phyloP scores from a whole-genome alignment of 2,329 filamentous ascomycete species.

The Huntiella bhutanensis region DNA sequence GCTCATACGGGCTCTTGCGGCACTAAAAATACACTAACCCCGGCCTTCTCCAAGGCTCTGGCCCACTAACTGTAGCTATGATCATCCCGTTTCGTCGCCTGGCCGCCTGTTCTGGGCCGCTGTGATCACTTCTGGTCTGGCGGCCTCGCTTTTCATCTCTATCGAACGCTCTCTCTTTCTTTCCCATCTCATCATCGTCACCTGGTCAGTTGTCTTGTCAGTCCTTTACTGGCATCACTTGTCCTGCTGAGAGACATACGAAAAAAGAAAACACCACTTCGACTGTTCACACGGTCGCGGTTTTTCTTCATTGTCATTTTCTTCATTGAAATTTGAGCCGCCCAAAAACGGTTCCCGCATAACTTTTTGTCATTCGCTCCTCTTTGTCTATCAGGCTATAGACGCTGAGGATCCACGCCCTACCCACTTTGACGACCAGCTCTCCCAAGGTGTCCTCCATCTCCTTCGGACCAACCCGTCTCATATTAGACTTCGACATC shows the following conservation, averaged over 20 bases:
- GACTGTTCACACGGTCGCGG: constrained; percentile 8
- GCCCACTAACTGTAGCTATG: no score
- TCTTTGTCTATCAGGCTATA: constrained; percentile 12
- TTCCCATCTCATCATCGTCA: constrained; percentile 7
- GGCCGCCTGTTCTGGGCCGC: neutral
- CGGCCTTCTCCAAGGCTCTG: no score
- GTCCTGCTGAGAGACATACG: constrained; percentile 11
- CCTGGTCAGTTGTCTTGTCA: constrained; percentile 13
- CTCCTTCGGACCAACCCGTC: neutral
- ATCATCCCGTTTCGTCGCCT: neutral
- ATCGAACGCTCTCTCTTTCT: constrained; percentile 9
- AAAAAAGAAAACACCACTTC: constrained; percentile 7
- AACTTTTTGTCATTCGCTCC: neutral
- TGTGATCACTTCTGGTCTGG: neutral
- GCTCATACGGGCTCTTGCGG: no score
- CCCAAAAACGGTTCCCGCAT: neutral
- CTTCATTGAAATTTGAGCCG: neutral
- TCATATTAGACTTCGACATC: neutral
- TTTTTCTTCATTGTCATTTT: constrained; percentile 7
- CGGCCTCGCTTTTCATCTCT: constrained; percentile 5
- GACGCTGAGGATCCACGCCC: constrained; percentile 7
- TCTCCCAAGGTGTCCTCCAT: no score
- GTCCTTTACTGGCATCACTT: constrained; percentile 12
- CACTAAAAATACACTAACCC: no score
- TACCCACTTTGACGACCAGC: neutral